Conservation (phyloP, 2,329 filamentous ascomycete genomes). For the Nakataea oryzae region DNA sequence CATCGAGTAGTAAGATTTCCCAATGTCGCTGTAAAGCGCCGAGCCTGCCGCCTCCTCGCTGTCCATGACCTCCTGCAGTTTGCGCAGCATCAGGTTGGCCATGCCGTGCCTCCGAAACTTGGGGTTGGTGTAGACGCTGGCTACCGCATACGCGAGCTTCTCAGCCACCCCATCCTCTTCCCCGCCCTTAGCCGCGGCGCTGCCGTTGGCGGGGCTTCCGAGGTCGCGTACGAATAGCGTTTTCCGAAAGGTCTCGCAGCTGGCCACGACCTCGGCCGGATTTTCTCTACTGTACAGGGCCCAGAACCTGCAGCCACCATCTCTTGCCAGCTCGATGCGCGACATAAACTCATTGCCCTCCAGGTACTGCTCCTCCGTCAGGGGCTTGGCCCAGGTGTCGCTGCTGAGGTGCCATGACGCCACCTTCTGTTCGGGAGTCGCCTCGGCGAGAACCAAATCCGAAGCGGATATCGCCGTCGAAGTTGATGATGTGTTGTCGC, state of each 20-base stretch:
- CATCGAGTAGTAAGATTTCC: constrained; percentile 19
- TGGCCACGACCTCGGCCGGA: constrained; percentile 19
- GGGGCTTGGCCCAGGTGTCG: constrained; percentile 17
- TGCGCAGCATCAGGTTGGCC: constrained; percentile 21
- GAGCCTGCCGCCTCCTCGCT: constrained; percentile 18
- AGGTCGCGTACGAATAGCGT: constrained; percentile 1
- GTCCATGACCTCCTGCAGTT: constrained; percentile 23
- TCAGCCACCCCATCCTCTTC: constrained; percentile 11
- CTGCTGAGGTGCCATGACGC: constrained; percentile 20
- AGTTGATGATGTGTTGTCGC: constrained; percentile 9
- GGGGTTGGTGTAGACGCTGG: constrained; percentile 24
- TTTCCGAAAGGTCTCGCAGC: constrained; percentile 17
- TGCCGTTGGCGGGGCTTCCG: not conserved
- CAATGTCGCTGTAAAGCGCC: constrained; percentile 22
- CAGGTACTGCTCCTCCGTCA: constrained; percentile 17
- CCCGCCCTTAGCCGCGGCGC: not conserved
- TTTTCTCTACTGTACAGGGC: constrained; percentile 17
- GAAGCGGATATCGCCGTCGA: constrained; percentile 3
- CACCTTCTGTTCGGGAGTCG: constrained; percentile 17
- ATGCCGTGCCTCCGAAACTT: constrained; percentile 21
- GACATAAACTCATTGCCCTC: constrained; percentile 17
- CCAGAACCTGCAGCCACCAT: constrained; percentile 18
- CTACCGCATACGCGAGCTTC: constrained; percentile 19
- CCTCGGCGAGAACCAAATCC: constrained; percentile 17
- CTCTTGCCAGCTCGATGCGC: constrained; percentile 13